Base-by-base conservation (phyloP, 1,139 yeast genomes). In the Taphrina sp. region DNA sequence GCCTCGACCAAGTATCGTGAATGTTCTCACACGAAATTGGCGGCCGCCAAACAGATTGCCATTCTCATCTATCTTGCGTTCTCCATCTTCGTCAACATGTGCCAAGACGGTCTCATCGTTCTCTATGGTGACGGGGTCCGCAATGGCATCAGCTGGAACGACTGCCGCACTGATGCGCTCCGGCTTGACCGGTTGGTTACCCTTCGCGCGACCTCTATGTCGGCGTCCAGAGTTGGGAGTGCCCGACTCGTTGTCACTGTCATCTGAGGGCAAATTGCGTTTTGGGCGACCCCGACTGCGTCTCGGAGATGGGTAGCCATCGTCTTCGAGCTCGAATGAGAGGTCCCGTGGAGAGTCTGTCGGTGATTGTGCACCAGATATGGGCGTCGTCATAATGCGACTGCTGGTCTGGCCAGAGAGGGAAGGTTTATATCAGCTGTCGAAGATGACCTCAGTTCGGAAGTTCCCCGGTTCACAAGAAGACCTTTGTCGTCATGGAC, bases 101-200 rank as follows among this genome's bases (percentile, higher is more conserved):
- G 85, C 85, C n/a, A 89, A 75, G 3, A 79, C 81, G 51, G 84
- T 82, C 71, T 92, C 97, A 66, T 90, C 96, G 63, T 83, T 78
- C n/a, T 72, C 73, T 3, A 88, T 76, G 38, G 75, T 75, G 58
- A 81, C 71, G 16, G 76, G 74, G 34, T 71, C 69, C 17, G 35
- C 34, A 3, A 49, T 20, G 2, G 54, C 54, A 17, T 49, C 54
- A 8, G 20, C 39, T 5, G 54, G 54, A 7, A 39, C 54, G 14
- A 49, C 26, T 4, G 44, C 28, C 1, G 54, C 46, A 39, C 54
- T 39, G 26, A 49, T 34, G 14, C 37, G 34, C 24, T 24, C 26
- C 24, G 24, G 29, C 17, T 41, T 39, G 20, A n/a, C 38, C 3
- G 54, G 45, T 26, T 43, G 47, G 31, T 12, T 26, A 3, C 29